A percentile compares a stretch with the other conserved stretches of the same genome.
phyloP scores from a whole-genome alignment of 768 basidiomycete species.

The Leccinum boreale region DNA sequence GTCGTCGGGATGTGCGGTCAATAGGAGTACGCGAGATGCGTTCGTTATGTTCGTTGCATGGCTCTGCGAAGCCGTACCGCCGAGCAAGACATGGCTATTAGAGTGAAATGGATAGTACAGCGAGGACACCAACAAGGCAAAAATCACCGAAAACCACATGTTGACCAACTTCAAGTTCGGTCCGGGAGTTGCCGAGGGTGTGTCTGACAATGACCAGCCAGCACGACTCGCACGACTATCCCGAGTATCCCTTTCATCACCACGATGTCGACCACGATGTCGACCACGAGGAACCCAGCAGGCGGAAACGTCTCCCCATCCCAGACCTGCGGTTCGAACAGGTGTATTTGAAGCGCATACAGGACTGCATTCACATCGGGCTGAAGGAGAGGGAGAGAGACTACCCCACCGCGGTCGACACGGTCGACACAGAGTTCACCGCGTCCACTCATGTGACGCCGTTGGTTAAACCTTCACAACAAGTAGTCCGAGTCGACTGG shows the following conservation, averaged over 20 bases:
- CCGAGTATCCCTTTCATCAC: constrained; percentile 17
- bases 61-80: neutral
- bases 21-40: constrained; percentile 45
- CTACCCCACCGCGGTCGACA: constrained; percentile 7
- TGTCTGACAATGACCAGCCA: constrained; percentile 22
- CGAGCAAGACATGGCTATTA: constrained; percentile 22
- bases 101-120: constrained; percentile 25
- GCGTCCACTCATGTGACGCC: constrained; percentile 28
- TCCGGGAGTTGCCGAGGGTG: constrained; percentile 21
- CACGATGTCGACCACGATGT: constrained; percentile 14
- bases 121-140: constrained; percentile 19
- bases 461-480: constrained; percentile 30
- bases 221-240: constrained; percentile 19
- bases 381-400: constrained; percentile 34
- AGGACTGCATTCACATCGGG: constrained; percentile 46
- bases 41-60: neutral
- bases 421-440: constrained; percentile 19
- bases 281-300: constrained; percentile 12
- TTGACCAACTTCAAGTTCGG: neutral
- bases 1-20: constrained; percentile 95
- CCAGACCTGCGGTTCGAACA: constrained; percentile 78
- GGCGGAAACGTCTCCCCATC: constrained; percentile 50
- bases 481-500: constrained; percentile 52
- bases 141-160: constrained; percentile 15
- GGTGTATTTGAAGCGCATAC: constrained; percentile 62